A percentile compares a stretch with the other conserved stretches of the same genome.
These are phyloP conservation scores for Persicaria maculosa DNA, from an alignment of 148 eudicot species.

Conservation along the genomic window DNA sequence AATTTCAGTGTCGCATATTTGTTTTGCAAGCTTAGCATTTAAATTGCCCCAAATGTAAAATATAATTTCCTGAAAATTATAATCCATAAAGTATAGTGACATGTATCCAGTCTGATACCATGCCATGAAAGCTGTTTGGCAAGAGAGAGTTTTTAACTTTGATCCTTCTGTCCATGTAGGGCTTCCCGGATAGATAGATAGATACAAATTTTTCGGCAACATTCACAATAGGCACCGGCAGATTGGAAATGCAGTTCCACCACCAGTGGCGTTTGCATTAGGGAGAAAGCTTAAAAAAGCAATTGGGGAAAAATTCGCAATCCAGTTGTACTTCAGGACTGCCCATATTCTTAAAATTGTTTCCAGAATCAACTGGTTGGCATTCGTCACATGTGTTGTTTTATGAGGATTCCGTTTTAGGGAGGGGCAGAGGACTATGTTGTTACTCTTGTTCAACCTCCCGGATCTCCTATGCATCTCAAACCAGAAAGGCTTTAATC, in stretches of 20 bases:
- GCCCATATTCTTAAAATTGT: neutral
- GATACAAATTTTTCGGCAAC: conserved; percentile 73
- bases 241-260: conserved; percentile 96
- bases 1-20: neutral
- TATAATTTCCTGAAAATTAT: neutral
- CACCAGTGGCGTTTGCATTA: conserved; percentile 85
- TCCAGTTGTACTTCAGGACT: conserved; percentile 8
- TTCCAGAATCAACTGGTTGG: too few relatives aligned
- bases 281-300: conserved; percentile 93
- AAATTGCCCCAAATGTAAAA: neutral
- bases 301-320: conserved; percentile 30
- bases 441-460: too few relatives aligned
- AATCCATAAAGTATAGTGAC: too few relatives aligned
- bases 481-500: too few relatives aligned
- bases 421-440: too few relatives aligned
- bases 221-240: conserved; percentile 78
- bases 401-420: too few relatives aligned
- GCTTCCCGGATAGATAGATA: conserved; percentile 86
- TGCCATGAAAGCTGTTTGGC: too few relatives aligned
- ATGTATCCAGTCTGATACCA: too few relatives aligned
- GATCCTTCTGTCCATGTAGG: conserved; percentile 34
- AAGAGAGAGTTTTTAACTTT: too few relatives aligned
- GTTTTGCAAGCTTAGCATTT: neutral
- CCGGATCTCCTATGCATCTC: too few relatives aligned
- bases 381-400: too few relatives aligned